Conservation (phyloP, 2,329 filamentous ascomycete genomes). For the Tolypocladium ophioglossoides region DNA sequence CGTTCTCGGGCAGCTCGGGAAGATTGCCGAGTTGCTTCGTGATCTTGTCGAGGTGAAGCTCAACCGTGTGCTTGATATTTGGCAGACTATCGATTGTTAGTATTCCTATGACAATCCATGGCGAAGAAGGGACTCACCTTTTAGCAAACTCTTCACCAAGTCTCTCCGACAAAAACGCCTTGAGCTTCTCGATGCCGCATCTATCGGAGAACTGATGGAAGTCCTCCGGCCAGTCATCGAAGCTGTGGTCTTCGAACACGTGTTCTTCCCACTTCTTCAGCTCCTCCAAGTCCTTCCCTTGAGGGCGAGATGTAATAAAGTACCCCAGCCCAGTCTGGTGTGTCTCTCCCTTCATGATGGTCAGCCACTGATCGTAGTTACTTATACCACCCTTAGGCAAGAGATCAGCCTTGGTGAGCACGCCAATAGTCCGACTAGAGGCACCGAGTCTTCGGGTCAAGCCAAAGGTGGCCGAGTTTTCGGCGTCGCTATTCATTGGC, state of each 20-base stretch:
- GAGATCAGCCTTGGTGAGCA: conserved; percentile 78
- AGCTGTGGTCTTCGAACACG: conserved; percentile 33
- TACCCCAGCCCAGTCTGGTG: conserved; percentile 65
- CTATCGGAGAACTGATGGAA: conserved; percentile 37
- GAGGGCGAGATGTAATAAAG: conserved; percentile 63
- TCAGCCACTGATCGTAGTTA: conserved; percentile 43
- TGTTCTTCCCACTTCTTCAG: conserved; percentile 39
- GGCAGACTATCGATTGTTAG: conserved; percentile 30
- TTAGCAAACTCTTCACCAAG: conserved; percentile 43
- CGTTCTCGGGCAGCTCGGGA: conserved; percentile 58
- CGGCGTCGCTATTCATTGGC: conserved; percentile 68
- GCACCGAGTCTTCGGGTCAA: conserved; percentile 50
- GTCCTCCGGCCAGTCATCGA: conserved; percentile 34
- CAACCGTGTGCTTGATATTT: conserved; percentile 42
- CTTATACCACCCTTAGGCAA: conserved; percentile 38
- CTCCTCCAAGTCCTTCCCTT: conserved; percentile 41
- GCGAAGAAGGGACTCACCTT: conserved; percentile 22
- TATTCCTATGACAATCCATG: background rate
- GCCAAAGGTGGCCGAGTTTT: conserved; percentile 61
- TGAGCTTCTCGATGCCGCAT: conserved; percentile 43
- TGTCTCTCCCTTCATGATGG: conserved; percentile 50
- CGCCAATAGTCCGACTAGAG: conserved; percentile 53
- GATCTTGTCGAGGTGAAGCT: conserved; percentile 38
- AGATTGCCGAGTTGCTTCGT: conserved; percentile 43
- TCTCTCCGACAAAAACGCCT: conserved; percentile 39